Evolutionary conservation across 139 green algal species (phyloP).

Genomic region (Raphidocelis subcapitata): DNA sequence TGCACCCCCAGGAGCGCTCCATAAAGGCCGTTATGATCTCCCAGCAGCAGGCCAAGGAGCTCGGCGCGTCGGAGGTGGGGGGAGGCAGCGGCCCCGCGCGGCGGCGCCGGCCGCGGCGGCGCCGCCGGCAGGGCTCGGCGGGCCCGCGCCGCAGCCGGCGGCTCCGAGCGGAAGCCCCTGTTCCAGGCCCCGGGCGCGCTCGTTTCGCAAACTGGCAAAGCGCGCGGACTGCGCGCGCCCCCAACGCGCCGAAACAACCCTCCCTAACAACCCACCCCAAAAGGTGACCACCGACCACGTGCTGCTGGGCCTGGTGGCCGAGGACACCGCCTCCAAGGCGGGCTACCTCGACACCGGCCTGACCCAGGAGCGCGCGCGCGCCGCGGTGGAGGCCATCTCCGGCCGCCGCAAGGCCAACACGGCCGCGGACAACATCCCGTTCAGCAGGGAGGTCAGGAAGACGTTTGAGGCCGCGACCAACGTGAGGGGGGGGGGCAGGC

Average conservation of each 20-base stretch:
- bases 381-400: constrained; percentile 41
- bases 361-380: constrained; percentile 33
- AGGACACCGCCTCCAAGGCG: constrained; percentile 55
- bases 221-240: too few relatives aligned
- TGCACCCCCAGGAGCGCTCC: constrained; percentile 68
- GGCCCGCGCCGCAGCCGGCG: too few relatives aligned
- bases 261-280: too few relatives aligned
- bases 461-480: constrained; percentile 83
- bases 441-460: constrained; percentile 70
- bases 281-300: constrained; percentile 85
- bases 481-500: constrained; percentile 21
- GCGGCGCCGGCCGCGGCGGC: too few relatives aligned
- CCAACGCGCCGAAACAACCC: too few relatives aligned
- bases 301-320: constrained; percentile 84
- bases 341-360: constrained; percentile 78
- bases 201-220: too few relatives aligned
- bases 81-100: not conserved
- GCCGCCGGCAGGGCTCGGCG: too few relatives aligned
- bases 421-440: constrained; percentile 61
- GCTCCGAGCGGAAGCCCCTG: too few relatives aligned
- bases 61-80: constrained; percentile 61
- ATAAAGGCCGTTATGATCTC: constrained; percentile 87
- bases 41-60: constrained; percentile 68
- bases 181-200: too few relatives aligned
- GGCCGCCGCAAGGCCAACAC: constrained; percentile 35